Evolutionary conservation across 2,329 filamentous ascomycete species (phyloP), one percentile per base, ranked within the genome.

Genomic region (Microcyclospora pomicola): DNA sequence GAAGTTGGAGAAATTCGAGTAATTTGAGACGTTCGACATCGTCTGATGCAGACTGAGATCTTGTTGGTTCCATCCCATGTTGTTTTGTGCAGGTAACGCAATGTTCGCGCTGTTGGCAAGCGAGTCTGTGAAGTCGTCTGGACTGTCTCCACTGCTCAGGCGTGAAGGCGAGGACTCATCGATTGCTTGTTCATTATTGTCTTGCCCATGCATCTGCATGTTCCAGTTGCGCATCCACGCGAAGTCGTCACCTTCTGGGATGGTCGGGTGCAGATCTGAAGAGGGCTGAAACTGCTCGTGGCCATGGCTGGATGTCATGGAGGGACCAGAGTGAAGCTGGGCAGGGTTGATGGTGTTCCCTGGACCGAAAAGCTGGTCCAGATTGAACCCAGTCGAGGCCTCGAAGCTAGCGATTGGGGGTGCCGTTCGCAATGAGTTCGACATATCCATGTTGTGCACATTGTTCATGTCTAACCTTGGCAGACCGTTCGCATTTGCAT

Each of bases 91-190:
- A 7, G 19, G 19, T 7, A 24, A 5, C 7, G 19, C 4, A 24
- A 24, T 24, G 51, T 46, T 2, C 47, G 37, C 27, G 56, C 83
- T 84, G 59, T 95, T 86, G 41, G 91, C 69, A 80, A 94, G 86
- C 42, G 86, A 77, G 57, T 96, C 91, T 61, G 15, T 84, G 59
- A 87, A 82, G 36, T 80, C 83, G 58, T 82, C 88, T 55, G 92
- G 87, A 61, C 87, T 96, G 42, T 83, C 84, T 32, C 84, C 93
- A 64, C 88, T 96, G 65, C 88, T 96, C 59, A 96, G 88, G 34
- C 86, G 86, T 7, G 91, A 96, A 12, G 91, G 91, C 11, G 91
- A 96, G 9, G 91, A 96, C 42, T 82, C 86, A 52, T 94, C 88
- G 38, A 95, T 74, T 19, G 83, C 85, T 47, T 78, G 80, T 50